These are phyloP conservation scores for Citrus maxima DNA, from an alignment of 345 rosid species.

Conservation along the genomic window DNA sequence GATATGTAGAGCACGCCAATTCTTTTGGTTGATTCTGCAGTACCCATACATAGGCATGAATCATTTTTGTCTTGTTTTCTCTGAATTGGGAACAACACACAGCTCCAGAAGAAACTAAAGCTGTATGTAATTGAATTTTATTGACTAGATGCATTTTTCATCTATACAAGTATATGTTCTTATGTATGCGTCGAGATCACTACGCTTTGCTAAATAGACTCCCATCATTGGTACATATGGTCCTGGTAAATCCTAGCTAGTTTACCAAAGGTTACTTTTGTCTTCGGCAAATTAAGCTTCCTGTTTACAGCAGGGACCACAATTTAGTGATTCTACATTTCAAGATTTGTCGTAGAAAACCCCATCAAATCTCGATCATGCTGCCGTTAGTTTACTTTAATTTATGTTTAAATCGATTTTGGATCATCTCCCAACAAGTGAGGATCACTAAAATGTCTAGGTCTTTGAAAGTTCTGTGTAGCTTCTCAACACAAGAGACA, in stretches of 20 bases:
- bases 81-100: not conserved
- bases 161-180: not conserved
- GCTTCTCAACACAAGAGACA: not conserved
- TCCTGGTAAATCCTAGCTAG: not conserved
- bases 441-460: slow-evolving; percentile 16
- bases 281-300: too few relatives aligned
- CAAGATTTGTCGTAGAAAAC: slow-evolving; percentile 7
- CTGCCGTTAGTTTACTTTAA: not conserved
- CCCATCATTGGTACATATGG: not conserved
- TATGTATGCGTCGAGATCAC: not conserved
- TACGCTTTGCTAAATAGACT: not conserved
- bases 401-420: slow-evolving; percentile 2
- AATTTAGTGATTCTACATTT: not conserved
- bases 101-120: not conserved
- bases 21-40: not conserved
- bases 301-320: slow-evolving; percentile 8
- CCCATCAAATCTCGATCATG: slow-evolving; percentile 23
- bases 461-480: slow-evolving; percentile 4
- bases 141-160: not conserved
- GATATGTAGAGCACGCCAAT: not conserved
- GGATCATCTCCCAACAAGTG: slow-evolving; percentile 1
- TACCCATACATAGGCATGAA: not conserved
- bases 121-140: not conserved
- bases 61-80: not conserved
- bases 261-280: too few relatives aligned